Base-by-base conservation (phyloP, 352 stramenopile genomes). In the Phytophthora multivora region DNA sequence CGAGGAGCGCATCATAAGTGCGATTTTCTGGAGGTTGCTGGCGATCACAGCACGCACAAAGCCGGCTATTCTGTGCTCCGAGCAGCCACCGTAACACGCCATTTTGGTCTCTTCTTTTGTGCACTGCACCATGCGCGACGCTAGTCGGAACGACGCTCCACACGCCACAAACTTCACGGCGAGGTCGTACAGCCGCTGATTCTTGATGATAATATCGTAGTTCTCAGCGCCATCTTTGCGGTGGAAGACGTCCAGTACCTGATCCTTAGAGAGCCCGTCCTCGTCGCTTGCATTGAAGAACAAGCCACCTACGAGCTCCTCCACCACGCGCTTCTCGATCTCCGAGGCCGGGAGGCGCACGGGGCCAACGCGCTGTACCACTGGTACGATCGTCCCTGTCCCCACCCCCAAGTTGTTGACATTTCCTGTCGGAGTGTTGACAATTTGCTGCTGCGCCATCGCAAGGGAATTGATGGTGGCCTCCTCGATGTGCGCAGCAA, bases 141-240 rank as follows among this genome's bases (percentile, higher is more conserved):
- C 76, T 16, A 89, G 66, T 6, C 77, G 77, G 51, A 80, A 86
- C 9, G 80, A 89, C 9, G 77, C 75, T 11, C 77, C 77, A 47
- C 72, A 83, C 4, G 77, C 70, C 6, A 89, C 72, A 52, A 86
- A 88, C 62, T 86, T 86, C 54, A 89, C 74, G 4, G 75, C 80
- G 8, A 89, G 46, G 33, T 89, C 80, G 35, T 80, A 89, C 35
- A 88, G 51, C 1, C 80, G 75, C 59, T 86, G 77, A 64, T 89
- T 88, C 60, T 84, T 86, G 51, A 89, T 79, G 4, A 64, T 5
- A 35, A 88, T 83, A 25, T 83, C 74, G 60, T 86, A 89, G 45
- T 80, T 85, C 15, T 56, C 65, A 2, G 40, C 9, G 16, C 54
- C 62, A 12, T 65, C 42, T 40, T 84, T 88, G 30, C 36, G 62